Conservation (phyloP, 2,329 filamentous ascomycete species). For the Trichoderma oligosporum region DNA sequence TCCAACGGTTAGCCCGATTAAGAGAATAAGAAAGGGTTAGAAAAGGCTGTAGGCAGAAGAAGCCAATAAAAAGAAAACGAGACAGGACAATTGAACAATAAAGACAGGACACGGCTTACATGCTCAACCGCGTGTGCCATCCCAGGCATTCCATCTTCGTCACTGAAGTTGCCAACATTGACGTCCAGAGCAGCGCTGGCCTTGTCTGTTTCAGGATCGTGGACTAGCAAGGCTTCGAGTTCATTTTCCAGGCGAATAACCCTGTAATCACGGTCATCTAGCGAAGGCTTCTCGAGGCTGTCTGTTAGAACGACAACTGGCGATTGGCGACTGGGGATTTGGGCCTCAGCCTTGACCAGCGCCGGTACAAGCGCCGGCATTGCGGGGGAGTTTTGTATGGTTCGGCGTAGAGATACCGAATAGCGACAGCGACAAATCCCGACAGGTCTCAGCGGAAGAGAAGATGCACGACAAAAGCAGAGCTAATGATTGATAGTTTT, state of each 20-base stretch:
- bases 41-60: not conserved
- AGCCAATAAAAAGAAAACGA: not conserved
- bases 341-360: constrained; percentile 16
- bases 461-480: constrained; percentile 8
- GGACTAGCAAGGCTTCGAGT: constrained; percentile 86
- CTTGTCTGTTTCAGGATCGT: constrained; percentile 94
- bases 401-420: not conserved
- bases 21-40: not conserved
- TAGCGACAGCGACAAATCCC: not conserved
- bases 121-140: constrained; percentile 97
- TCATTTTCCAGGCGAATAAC: constrained; percentile 82
- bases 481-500: not conserved
- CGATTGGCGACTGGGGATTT: constrained; percentile 26
- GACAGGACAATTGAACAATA: not conserved
- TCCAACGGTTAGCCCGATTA: not conserved
- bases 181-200: constrained; percentile 93
- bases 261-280: constrained; percentile 83
- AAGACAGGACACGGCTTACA: constrained; percentile 39
- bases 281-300: constrained; percentile 71
- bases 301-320: constrained; percentile 55
- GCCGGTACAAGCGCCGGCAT: constrained; percentile 15
- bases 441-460: constrained; percentile 1
- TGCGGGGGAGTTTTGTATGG: constrained; percentile 14
- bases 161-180: constrained; percentile 93
- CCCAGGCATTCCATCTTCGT: constrained; percentile 84